Percentiles rank a stretch among this genome's conserved stretches.
phyloP scores from a whole-genome alignment of 345 rosid genomes.

The Adansonia digitata region DNA sequence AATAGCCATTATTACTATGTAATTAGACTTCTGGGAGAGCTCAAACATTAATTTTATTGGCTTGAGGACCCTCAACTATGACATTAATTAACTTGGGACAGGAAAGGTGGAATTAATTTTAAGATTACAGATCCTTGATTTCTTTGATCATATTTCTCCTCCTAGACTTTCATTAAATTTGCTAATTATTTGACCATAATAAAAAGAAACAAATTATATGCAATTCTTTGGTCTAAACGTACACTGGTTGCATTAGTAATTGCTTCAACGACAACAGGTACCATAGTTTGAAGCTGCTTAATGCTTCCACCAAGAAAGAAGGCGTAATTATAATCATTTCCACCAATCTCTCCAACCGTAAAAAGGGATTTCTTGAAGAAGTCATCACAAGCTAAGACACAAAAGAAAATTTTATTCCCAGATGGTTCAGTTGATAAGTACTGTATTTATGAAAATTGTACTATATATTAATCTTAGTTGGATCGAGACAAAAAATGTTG shows the following conservation, averaged over 20 bases:
- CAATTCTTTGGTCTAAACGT: background rate
- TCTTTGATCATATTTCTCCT: too few species aligned
- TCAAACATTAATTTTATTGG: too few species aligned
- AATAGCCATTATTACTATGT: background rate
- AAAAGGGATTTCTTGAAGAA: constrained; percentile 55
- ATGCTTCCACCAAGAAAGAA: constrained; percentile 37
- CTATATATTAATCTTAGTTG: background rate
- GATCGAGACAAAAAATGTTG: background rate
- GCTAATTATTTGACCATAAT: background rate
- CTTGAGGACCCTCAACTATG: background rate
- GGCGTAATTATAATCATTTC: constrained; percentile 61
- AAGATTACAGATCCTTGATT: too few species aligned
- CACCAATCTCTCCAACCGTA: constrained; percentile 69
- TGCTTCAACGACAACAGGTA: constrained; percentile 46
- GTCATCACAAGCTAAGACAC: constrained; percentile 36
- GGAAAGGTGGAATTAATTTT: too few species aligned
- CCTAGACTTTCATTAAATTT: too few species aligned
- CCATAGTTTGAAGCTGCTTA: constrained; percentile 28
- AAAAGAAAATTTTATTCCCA: background rate
- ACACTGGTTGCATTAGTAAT: constrained; percentile 35
- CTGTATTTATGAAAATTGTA: background rate
- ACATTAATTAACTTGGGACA: background rate
- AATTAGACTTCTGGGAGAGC: background rate
- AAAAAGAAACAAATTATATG: background rate
- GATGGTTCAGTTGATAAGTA: background rate